Base-by-base conservation (phyloP, 768 basidiomycete species). In the Trametes maxima region DNA sequence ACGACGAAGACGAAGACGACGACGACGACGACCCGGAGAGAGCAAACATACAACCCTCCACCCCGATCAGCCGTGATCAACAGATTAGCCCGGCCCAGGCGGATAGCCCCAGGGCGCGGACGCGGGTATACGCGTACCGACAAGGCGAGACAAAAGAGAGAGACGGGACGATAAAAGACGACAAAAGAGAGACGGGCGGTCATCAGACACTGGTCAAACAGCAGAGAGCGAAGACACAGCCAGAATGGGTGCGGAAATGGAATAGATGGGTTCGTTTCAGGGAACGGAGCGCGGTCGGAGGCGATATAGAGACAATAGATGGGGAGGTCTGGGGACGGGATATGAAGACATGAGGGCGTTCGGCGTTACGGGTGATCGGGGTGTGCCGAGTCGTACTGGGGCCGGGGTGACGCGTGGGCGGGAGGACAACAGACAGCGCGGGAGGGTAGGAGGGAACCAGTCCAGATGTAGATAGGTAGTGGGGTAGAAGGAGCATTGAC, bases 71-170 rank as follows among this genome's bases (percentile, higher is more conserved):
- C 25, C 50, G 54, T 49, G 14, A 51, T 39, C 54, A 57, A 45
- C 55, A 57, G 37, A 42, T 36, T 59, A 55, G 46, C 57, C 57
- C 62, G 35, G 54, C 55, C 57, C 39, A 28, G 57, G 1, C 42
- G 55, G 44, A 39, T 52, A 52, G 50, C 55, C 52, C 52, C 46
- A 40, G 47, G 47, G 40, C 52, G 47, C 62, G 53, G n/a, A 57
- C 44, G 55, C 16, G 46, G 62, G 62, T 63, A 59, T 59, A 62
- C 49, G 28, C 12, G 55, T 59, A 62, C 57, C 54, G 54, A 64
- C 35, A 53, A 50, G 22, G 36, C 37, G 36, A 39, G 46, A 51
- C 8, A 8, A 33, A 8, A 33, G 25, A 58, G 14, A 28, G 33
- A 54, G 25, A n/a, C 21, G 36, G 19, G 45, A 44, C 36, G 49